Conservation (phyloP, 2,329 filamentous ascomycete species). For the Ophiostoma montium region DNA sequence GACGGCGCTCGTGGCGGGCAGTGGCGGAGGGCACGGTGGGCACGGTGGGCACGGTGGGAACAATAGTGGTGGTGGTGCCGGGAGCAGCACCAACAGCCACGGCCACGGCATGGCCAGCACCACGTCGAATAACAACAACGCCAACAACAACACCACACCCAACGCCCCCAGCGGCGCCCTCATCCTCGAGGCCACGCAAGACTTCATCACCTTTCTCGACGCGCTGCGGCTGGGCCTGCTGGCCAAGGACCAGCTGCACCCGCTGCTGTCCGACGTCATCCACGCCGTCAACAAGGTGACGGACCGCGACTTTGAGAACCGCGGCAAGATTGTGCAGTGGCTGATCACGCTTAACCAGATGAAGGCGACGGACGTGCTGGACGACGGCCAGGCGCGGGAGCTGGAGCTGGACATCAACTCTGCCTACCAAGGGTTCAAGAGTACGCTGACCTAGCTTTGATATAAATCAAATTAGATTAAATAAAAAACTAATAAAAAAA, state of each 20-base stretch:
- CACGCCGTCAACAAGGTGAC: conserved; percentile 96
- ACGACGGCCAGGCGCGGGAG: conserved; percentile 75
- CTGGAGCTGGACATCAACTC: conserved; percentile 87
- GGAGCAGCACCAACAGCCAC: conserved; percentile 27
- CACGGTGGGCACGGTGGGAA: too few species aligned
- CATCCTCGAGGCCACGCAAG: conserved; percentile 84
- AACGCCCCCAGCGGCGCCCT: conserved; percentile 39
- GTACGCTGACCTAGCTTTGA: conserved; percentile 42
- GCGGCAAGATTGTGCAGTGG: conserved; percentile 97
- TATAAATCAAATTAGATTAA: background rate
- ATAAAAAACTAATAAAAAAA: background rate
- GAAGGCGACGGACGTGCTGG: conserved; percentile 84
- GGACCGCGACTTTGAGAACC: conserved; percentile 83
- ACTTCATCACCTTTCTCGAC: conserved; percentile 96
- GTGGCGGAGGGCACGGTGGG: conserved; percentile 25
- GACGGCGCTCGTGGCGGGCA: conserved; percentile 47
- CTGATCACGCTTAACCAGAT: conserved; percentile 95
- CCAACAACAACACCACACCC: conserved; percentile 16
- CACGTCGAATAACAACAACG: conserved; percentile 26
- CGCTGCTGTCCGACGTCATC: conserved; percentile 86
- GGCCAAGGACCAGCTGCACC: conserved; percentile 93
- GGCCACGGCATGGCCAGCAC: conserved; percentile 25
- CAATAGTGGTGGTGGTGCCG: conserved; percentile 31
- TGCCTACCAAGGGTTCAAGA: conserved; percentile 89
- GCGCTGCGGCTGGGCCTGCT: conserved; percentile 83